Evolutionary conservation across 257 asterid genomes (phyloP).

Genomic region (Gentiana dahurica): DNA sequence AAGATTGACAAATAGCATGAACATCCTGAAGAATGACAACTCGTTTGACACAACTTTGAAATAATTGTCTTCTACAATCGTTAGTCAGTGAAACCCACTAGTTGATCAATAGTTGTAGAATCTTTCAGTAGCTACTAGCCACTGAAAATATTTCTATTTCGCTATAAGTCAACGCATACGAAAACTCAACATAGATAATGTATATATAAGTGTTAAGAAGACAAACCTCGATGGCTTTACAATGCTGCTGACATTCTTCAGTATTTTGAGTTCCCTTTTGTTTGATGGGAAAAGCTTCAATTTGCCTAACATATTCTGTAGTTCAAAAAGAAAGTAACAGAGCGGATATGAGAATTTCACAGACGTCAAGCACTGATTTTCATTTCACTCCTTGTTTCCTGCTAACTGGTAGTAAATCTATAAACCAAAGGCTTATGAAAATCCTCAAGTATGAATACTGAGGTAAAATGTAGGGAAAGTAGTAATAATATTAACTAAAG

Average conservation of each 20-base stretch:
- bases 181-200: background rate
- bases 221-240: slow-evolving; percentile 78
- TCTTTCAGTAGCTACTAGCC: too few relatives aligned
- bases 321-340: background rate
- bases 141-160: too few relatives aligned
- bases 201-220: background rate
- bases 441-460: too few relatives aligned
- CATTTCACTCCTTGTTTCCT: background rate
- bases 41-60: too few relatives aligned
- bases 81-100: too few relatives aligned
- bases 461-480: background rate
- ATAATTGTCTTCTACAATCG: too few relatives aligned
- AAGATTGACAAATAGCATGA: slow-evolving; percentile 1
- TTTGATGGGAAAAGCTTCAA: slow-evolving; percentile 70
- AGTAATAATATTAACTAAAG: background rate
- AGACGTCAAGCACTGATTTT: too few relatives aligned
- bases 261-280: slow-evolving; percentile 63
- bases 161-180: too few relatives aligned
- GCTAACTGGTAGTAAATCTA: background rate
- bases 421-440: too few relatives aligned
- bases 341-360: background rate
- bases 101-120: too few relatives aligned
- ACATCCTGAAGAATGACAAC: background rate
- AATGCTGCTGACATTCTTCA: slow-evolving; percentile 58
- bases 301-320: slow-evolving; percentile 56